A percentile compares a stretch with the other conserved stretches of the same genome.
Conservation (phyloP, 1,284 basidiomycete genomes). For the Rhodotorula sp. region DNA sequence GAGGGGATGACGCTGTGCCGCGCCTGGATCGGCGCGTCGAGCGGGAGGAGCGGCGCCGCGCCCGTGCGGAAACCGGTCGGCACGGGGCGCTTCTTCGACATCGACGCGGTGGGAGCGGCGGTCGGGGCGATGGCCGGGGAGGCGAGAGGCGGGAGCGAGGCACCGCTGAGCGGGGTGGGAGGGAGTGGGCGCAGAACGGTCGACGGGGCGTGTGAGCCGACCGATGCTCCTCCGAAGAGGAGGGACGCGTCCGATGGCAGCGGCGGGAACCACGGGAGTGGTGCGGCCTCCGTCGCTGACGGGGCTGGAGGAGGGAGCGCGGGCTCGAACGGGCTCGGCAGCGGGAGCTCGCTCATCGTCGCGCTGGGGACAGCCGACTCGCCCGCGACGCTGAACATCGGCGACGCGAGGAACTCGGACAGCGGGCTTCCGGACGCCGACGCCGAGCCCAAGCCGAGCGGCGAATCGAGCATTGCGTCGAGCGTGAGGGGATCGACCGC, state of each 20-base stretch:
- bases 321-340: constrained; percentile 33
- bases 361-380: constrained; percentile 6
- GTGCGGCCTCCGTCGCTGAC: neutral
- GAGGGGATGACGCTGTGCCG: constrained; percentile 62
- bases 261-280: constrained; percentile 14
- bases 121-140: neutral
- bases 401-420: constrained; percentile 32
- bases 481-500: constrained; percentile 5
- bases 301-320: neutral
- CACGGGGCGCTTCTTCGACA: neutral
- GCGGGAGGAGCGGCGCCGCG: constrained; percentile 22
- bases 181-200: constrained; percentile 45
- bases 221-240: neutral
- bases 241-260: neutral
- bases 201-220: constrained; percentile 47
- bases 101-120: neutral
- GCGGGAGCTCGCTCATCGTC: constrained; percentile 51
- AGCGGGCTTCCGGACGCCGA: constrained; percentile 13
- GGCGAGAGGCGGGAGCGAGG: neutral
- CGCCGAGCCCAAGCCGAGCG: constrained; percentile 18
- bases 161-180: constrained; percentile 49
- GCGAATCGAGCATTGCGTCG: constrained; percentile 31
- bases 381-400: constrained; percentile 25
- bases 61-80: constrained; percentile 36
- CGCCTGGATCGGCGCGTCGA: constrained; percentile 45